These are phyloP conservation scores for Melampsora americana DNA, from an alignment of 1,284 basidiomycete species.

Conservation along the genomic window DNA sequence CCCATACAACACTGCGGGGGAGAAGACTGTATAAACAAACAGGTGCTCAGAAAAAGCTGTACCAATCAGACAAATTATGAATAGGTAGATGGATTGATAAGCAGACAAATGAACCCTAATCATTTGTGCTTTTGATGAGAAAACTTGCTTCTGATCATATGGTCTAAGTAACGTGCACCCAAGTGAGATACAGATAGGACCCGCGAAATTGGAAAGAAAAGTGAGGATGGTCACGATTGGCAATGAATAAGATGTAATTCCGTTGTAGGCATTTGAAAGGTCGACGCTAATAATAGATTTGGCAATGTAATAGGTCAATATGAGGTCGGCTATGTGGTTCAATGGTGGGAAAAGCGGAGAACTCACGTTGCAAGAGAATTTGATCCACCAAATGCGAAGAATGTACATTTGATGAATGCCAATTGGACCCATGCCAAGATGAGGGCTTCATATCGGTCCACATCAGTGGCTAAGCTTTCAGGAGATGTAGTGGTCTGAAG, in stretches of 20 bases:
- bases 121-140: not conserved
- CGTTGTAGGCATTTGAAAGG: slow-evolving; percentile 48
- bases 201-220: slow-evolving; percentile 48
- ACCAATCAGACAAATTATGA: slow-evolving; percentile 39
- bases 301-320: not conserved
- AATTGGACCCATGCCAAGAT: slow-evolving; percentile 17
- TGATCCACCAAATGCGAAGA: slow-evolving; percentile 48
- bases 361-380: slow-evolving; percentile 49
- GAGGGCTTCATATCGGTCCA: not conserved
- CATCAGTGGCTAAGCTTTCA: not conserved
- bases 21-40: slow-evolving; percentile 48
- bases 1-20: slow-evolving; percentile 46
- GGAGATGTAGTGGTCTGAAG: not conserved
- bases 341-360: not conserved
- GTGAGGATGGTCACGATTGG: slow-evolving; percentile 46
- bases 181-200: slow-evolving; percentile 43
- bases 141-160: not conserved
- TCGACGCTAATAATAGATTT: slow-evolving; percentile 45
- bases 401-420: slow-evolving; percentile 39
- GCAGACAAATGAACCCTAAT: slow-evolving; percentile 20
- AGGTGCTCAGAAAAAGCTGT: slow-evolving; percentile 46
- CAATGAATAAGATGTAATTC: slow-evolving; percentile 45
- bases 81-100: slow-evolving; percentile 9
- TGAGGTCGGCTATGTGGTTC: not conserved
- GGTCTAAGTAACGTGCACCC: not conserved